Evolutionary conservation across 2,329 filamentous ascomycete species (phyloP), one percentile per base, ranked within the genome.

Genomic region (Zalaria sp.): DNA sequence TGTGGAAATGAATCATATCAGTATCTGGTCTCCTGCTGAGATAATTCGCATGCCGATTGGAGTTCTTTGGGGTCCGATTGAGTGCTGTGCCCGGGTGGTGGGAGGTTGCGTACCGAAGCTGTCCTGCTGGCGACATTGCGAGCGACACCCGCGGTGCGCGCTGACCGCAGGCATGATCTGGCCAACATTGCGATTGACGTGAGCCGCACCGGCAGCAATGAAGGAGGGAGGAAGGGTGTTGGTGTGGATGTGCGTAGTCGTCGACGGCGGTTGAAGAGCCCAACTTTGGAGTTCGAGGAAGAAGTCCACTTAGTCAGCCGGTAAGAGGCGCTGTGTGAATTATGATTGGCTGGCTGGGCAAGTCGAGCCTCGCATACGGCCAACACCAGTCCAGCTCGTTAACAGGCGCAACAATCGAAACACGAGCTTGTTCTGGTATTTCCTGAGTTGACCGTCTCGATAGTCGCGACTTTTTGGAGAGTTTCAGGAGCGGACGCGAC

Each of bases 71-170:
- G 44, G 45, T 34, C 32, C 27, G 43, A 9, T 7, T 18, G 27
- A 35, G 5, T 32, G 39, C 37, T 34, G 18, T 7, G 7, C n/a
- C 29, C 9, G 7, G 42, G 31, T 32, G 35, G 25, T 18, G 36
- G 28, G 43, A 3, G 29, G 7, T 32, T 32, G 7, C 43, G 43
- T 67, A 70, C 67, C 61, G 61, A 63, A 56, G 64, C 55, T 53
- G 62, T 64, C 54, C 57, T 64, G 57, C 52, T 60, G 56, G 59
- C 60, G 55, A 62, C 62, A 64, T 60, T 66, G 68, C 79, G 74
- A 85, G 86, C 81, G 81, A 81, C 76, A 72, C 80, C 82, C 73
- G 87, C 75, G 61, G 81, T 75, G 78, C 87, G 87, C 77, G 83
- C 76, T 66, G 83, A 79, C 74, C 86, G 86, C 75, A 93, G 71